Evolutionary conservation across 192 early-diverging fungal species (phyloP).

Genomic region (Blastocladiella britannica): DNA sequence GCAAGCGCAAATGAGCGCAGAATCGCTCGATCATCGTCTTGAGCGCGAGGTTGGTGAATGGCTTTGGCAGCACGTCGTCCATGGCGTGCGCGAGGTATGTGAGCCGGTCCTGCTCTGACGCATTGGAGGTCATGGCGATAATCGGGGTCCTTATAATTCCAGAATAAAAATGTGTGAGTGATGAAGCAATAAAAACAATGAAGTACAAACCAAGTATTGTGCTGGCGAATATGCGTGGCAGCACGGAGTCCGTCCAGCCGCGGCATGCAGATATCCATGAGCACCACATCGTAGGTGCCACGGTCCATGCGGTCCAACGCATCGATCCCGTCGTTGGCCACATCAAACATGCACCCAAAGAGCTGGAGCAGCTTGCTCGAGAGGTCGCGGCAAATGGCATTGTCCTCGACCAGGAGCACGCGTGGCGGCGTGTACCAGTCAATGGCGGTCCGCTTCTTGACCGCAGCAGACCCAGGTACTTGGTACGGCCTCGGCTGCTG

Average conservation of each 20-base stretch:
- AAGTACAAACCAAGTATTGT: no score
- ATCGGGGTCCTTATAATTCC: conserved; percentile 51
- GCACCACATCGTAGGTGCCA: conserved; percentile 50
- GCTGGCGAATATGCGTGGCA: conserved; percentile 45
- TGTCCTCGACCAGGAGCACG: conserved; percentile 50
- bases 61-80: conserved; percentile 54
- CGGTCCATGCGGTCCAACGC: conserved; percentile 36
- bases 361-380: conserved; percentile 31
- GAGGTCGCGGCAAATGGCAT: conserved; percentile 30
- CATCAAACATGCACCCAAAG: conserved; percentile 46
- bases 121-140: conserved; percentile 56
- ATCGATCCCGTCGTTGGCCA: conserved; percentile 43
- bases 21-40: conserved; percentile 33
- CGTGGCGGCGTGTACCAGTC: conserved; percentile 28
- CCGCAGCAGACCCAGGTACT: conserved; percentile 1
- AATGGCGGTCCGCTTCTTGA: conserved; percentile 4
- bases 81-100: conserved; percentile 47
- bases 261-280: conserved; percentile 62
- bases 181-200: no score
- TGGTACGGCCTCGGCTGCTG: neutral
- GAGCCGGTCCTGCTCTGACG: conserved; percentile 36
- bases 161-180: no score
- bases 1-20: conserved; percentile 29
- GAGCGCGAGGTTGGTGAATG: conserved; percentile 30
- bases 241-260: conserved; percentile 46